A percentile compares a stretch with the other conserved stretches of the same genome.
phyloP scores from a whole-genome alignment of 2,329 filamentous ascomycete genomes.

The Epichloe baconii region DNA sequence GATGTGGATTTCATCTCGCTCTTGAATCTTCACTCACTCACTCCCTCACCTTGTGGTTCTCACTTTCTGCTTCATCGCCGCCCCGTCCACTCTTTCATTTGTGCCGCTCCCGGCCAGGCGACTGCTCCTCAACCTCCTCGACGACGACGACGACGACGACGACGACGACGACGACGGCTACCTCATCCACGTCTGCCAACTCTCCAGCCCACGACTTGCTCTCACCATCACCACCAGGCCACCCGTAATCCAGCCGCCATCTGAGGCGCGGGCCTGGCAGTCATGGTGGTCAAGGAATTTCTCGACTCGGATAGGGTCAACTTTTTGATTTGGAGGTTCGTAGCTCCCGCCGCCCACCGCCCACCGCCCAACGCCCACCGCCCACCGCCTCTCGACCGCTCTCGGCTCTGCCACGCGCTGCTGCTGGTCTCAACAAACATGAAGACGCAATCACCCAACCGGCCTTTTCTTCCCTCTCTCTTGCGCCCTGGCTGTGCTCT shows the following conservation, averaged over 20 bases:
- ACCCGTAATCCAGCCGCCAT: conserved; percentile 19
- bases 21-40: conserved; percentile 15
- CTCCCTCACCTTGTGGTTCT: conserved; percentile 9
- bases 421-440: not conserved
- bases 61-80: conserved; percentile 4
- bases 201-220: not conserved
- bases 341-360: conserved; percentile 15
- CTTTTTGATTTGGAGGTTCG: conserved; percentile 59
- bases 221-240: conserved; percentile 3
- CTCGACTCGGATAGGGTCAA: conserved; percentile 56
- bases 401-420: not conserved
- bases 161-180: not conserved
- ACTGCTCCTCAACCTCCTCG: not conserved
- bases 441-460: conserved; percentile 1
- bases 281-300: conserved; percentile 44
- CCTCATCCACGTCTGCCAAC: not conserved
- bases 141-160: conserved; percentile 5
- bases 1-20: conserved; percentile 14
- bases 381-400: not conserved
- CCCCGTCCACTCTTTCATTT: not conserved
- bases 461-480: conserved; percentile 2
- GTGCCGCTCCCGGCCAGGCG: not conserved
- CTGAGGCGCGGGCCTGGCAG: conserved; percentile 17
- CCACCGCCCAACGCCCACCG: conserved; percentile 8
- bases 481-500: conserved; percentile 4